A percentile compares a stretch with the other conserved stretches of the same genome.
phyloP scores from a whole-genome alignment of 129 eudicot species.

The Artemisia argyi region DNA sequence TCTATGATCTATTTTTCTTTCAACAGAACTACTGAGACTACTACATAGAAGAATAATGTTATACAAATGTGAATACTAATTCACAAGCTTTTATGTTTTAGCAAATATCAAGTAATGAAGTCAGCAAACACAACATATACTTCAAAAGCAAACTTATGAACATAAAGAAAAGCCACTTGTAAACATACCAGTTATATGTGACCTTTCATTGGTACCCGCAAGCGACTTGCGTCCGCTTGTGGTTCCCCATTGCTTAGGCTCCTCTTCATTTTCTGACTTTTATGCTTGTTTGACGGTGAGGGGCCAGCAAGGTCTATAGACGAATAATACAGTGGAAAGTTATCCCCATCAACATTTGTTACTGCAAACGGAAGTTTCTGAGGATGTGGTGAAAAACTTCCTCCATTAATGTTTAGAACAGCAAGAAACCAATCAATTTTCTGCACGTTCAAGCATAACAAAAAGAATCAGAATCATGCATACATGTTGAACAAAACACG shows the following conservation, averaged over 20 bases:
- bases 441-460: constrained; percentile 30
- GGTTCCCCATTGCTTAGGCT: constrained; percentile 43
- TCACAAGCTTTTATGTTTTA: no score
- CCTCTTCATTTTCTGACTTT: constrained; percentile 26
- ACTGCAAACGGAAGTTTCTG: constrained; percentile 84
- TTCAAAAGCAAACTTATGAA: no score
- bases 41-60: no score
- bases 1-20: no score
- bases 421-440: constrained; percentile 74
- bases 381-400: constrained; percentile 65
- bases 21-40: no score
- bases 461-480: constrained; percentile 29
- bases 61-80: no score
- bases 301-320: constrained; percentile 62
- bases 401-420: constrained; percentile 63
- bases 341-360: constrained; percentile 76
- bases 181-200: constrained; percentile 71
- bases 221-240: constrained; percentile 42
- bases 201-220: constrained; percentile 83
- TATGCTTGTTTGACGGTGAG: constrained; percentile 28
- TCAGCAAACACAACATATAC: no score
- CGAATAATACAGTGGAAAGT: constrained; percentile 66
- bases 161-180: background rate
- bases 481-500: constrained; percentile 39
- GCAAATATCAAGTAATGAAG: no score